Percentiles rank a stretch among this genome's conserved stretches.
These are phyloP conservation scores for Aspergillus sp. DNA, from an alignment of 2,329 filamentous ascomycete species.

Conservation along the genomic window DNA sequence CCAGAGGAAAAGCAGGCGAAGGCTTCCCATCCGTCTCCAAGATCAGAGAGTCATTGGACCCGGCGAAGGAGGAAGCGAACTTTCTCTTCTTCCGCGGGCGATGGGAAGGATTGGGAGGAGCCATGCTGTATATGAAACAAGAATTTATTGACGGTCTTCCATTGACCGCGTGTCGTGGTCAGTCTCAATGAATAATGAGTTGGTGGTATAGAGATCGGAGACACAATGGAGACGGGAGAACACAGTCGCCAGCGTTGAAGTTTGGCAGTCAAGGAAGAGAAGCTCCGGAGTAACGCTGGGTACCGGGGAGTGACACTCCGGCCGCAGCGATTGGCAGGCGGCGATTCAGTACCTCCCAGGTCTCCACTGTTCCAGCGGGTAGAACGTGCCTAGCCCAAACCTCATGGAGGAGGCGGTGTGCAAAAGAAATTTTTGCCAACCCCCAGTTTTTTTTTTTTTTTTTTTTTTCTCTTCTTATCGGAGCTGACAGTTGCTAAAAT, in stretches of 20 bases:
- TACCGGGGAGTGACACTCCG: slow-evolving; percentile 12
- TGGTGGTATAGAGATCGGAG: background rate
- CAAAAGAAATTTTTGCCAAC: slow-evolving; percentile 29
- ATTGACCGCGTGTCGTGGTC: slow-evolving; percentile 15
- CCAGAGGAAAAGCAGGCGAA: slow-evolving; percentile 79
- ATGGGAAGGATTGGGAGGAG: slow-evolving; percentile 33
- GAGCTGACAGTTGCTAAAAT: slow-evolving; percentile 24
- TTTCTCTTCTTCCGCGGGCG: slow-evolving; percentile 49
- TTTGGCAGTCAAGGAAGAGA: background rate
- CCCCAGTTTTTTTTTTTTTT: slow-evolving; percentile 29
- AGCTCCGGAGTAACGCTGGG: slow-evolving; percentile 6
- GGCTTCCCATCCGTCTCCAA: slow-evolving; percentile 46
- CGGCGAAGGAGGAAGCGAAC: slow-evolving; percentile 29
- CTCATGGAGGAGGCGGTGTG: slow-evolving; percentile 25
- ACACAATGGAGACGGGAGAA: background rate
- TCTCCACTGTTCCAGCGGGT: slow-evolving; percentile 20
- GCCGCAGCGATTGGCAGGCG: slow-evolving; percentile 6
- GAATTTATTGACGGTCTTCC: slow-evolving; percentile 18
- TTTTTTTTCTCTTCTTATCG: slow-evolving; percentile 27
- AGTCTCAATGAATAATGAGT: background rate
- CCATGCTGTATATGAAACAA: slow-evolving; percentile 22
- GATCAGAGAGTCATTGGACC: slow-evolving; percentile 43
- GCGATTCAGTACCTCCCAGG: slow-evolving; percentile 11
- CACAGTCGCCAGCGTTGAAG: background rate
- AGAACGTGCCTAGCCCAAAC: slow-evolving; percentile 18